Base-by-base conservation (phyloP, 2,329 filamentous ascomycete genomes). In the Zasmidium cellare region DNA sequence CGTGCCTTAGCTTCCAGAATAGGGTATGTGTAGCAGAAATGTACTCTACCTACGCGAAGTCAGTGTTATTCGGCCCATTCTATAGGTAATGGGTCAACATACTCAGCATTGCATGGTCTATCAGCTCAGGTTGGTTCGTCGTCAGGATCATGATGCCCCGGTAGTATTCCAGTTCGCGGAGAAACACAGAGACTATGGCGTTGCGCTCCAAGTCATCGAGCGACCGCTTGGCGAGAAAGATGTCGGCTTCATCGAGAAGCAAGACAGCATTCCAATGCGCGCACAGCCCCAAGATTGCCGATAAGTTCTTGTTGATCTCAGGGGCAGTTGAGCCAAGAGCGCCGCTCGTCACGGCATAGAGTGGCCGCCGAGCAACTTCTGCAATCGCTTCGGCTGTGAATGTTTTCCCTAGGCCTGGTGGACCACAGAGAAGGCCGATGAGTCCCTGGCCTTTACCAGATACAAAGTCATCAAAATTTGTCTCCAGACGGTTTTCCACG, bases 361-460 rank as follows among this genome's bases (percentile, higher is more conserved):
- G 25, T 3, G 46, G 46, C 20, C 20, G 18, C 28, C 75, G 71
- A 75, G 82, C 80, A 51, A 77, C 71, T 57, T 83, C 80, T 1
- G 81, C 80, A 20, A 81, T 74, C 47, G 74, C 76, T 62, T 82
- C 80, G 5, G 77, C 78, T 3, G 80, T 82, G 22, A 80, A 65
- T 0, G 82, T 84, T 69, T 84, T 84, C 14, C 81, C 82, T 1
- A 82, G 79, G 2, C 82, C 82, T 0, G 81, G 80, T 2, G 65
- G 61, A 3, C 60, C 81, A 46, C 73, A 75, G 1, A 84, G 74
- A 3, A 83, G 73, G 56, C 83, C 72, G 55, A 83, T 80, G 3
- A 25, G 46, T 3, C 46, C 25, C 5, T 23, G 11, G 3, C 46
- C 46, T 28, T 49, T 49, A 2, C 46, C 46, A 12, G 12, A 11